Evolutionary conservation across 768 basidiomycete species (phyloP).

Genomic region (Galerina marginata): DNA sequence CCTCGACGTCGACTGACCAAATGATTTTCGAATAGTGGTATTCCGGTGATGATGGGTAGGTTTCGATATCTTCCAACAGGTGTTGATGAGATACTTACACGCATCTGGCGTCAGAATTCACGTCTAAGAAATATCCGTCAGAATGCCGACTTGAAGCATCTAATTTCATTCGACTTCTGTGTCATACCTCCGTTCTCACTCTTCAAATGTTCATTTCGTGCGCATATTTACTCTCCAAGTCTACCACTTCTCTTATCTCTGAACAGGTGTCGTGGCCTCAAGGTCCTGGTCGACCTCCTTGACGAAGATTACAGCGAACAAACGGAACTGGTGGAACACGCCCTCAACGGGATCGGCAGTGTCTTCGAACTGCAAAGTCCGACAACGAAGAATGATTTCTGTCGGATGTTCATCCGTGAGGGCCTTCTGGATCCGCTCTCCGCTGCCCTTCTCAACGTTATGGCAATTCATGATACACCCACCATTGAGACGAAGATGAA

Average conservation of each 20-base stretch:
- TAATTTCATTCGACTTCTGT: constrained; percentile 90
- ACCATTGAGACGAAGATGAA: constrained; percentile 83
- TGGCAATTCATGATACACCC: constrained; percentile 69
- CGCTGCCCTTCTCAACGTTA: constrained; percentile 86
- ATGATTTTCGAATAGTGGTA: constrained; percentile 60
- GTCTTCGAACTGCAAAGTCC: constrained; percentile 97
- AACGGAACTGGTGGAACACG: constrained; percentile 88
- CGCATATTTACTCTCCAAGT: constrained; percentile 35
- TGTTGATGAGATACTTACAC: not conserved
- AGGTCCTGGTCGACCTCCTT: constrained; percentile 92
- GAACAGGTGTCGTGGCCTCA: constrained; percentile 88
- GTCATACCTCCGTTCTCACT: constrained; percentile 91
- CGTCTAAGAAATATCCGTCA: constrained; percentile 91
- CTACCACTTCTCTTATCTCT: not conserved
- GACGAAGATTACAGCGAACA: constrained; percentile 96
- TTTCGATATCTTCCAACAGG: constrained; percentile 10
- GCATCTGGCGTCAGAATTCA: constrained; percentile 64
- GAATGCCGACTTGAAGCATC: constrained; percentile 97
- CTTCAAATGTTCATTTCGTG: constrained; percentile 99
- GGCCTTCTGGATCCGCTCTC: constrained; percentile 93
- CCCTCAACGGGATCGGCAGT: constrained; percentile 91
- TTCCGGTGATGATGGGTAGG: constrained; percentile 92
- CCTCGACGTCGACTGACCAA: not conserved
- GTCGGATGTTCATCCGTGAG: constrained; percentile 96
- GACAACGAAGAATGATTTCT: constrained; percentile 98